Percentiles rank a stretch among this genome's conserved stretches.
Conservation (phyloP, 2,329 filamentous ascomycete genomes). For the Lachnellula suecica region DNA sequence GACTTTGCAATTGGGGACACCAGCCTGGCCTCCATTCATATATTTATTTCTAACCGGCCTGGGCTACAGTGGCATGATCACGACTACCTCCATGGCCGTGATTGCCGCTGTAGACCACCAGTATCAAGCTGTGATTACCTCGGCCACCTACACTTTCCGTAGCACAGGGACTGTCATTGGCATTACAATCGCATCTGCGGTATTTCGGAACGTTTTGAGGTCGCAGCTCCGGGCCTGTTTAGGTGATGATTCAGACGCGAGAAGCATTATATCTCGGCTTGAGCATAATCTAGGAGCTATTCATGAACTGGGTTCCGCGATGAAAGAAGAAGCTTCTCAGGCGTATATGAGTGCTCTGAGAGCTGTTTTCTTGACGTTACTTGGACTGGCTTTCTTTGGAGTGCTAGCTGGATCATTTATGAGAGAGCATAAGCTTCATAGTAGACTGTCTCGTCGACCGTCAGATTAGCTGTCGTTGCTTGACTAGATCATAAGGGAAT, state of each 20-base stretch:
- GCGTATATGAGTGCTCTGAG: constrained; percentile 2
- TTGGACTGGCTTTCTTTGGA: not conserved
- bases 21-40: constrained; percentile 47
- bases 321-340: not conserved
- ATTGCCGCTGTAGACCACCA: constrained; percentile 64
- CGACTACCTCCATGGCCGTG: constrained; percentile 67
- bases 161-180: constrained; percentile 68
- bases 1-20: constrained; percentile 52
- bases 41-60: constrained; percentile 52
- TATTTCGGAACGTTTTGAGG: constrained; percentile 10
- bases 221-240: not conserved
- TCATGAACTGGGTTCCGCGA: not conserved
- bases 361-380: not conserved
- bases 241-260: not conserved
- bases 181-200: constrained; percentile 41
- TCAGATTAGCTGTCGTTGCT: too few relatives aligned
- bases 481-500: too few relatives aligned
- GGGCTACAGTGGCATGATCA: constrained; percentile 60
- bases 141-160: constrained; percentile 77
- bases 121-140: constrained; percentile 72
- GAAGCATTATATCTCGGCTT: not conserved
- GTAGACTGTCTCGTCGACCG: too few relatives aligned
- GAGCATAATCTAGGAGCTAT: not conserved
- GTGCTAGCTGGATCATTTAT: not conserved
- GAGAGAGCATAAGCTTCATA: constrained; percentile 4